These are phyloP conservation scores for Austroboletus novae-zelandiae DNA, from an alignment of 1,284 basidiomycete species.

Conservation along the genomic window DNA sequence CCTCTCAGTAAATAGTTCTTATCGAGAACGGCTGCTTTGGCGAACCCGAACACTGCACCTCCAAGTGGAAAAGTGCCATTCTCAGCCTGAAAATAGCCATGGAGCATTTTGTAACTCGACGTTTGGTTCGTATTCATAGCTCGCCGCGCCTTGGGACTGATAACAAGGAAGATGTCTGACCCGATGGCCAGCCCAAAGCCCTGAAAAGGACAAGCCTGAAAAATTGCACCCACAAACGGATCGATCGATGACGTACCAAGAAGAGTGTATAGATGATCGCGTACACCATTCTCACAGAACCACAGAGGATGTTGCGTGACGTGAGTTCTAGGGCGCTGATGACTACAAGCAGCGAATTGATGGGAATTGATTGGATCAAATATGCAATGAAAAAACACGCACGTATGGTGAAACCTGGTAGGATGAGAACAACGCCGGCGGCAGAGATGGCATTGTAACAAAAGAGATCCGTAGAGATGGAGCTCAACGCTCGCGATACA, in stretches of 20 bases:
- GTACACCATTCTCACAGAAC: constrained; percentile 86
- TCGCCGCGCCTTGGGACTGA: constrained; percentile 65
- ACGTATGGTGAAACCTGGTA: constrained; percentile 79
- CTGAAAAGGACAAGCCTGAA: constrained; percentile 35
- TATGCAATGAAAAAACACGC: constrained; percentile 30
- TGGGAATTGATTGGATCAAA: constrained; percentile 5
- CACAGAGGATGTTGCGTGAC: constrained; percentile 79
- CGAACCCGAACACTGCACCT: constrained; percentile 65
- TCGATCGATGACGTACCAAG: constrained; percentile 44
- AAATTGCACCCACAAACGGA: background rate
- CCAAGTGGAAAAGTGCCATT: constrained; percentile 50
- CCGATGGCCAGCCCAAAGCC: constrained; percentile 86
- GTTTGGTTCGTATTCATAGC: constrained; percentile 44
- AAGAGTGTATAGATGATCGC: constrained; percentile 87
- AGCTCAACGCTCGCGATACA: constrained; percentile 70
- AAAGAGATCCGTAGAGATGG: constrained; percentile 64
- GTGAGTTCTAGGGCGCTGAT: constrained; percentile 82
- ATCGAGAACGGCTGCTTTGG: constrained; percentile 42
- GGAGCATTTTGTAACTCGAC: constrained; percentile 45
- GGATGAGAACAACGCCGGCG: constrained; percentile 75
- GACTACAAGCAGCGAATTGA: constrained; percentile 43
- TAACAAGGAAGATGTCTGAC: constrained; percentile 78
- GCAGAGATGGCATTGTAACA: constrained; percentile 85
- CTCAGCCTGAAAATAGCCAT: constrained; percentile 60
- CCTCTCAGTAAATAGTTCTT: constrained; percentile 35